phyloP scores from a whole-genome alignment of 2,329 filamentous ascomycete species.

The Cladosporium velox region DNA sequence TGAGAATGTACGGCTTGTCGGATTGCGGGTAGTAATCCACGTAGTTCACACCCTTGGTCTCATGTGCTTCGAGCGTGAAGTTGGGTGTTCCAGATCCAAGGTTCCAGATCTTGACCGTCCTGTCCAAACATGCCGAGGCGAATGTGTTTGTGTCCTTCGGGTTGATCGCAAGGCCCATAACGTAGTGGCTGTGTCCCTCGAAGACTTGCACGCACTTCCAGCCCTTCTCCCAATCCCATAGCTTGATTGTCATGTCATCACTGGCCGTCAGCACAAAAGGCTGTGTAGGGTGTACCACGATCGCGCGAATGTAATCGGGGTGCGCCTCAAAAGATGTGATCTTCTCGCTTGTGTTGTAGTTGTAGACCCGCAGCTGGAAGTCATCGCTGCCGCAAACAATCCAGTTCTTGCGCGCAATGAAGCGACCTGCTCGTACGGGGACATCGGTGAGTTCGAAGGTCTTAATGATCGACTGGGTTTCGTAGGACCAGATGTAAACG shows the following conservation, averaged over 20 bases:
- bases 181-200: conserved; percentile 94
- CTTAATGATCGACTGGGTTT: conserved; percentile 95
- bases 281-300: conserved; percentile 91
- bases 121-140: conserved; percentile 83
- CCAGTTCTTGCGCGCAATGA: conserved; percentile 98
- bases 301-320: conserved; percentile 96
- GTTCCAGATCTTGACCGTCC: conserved; percentile 98
- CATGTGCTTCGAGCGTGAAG: conserved; percentile 94
- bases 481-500: conserved; percentile 99
- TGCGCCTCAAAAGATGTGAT: conserved; percentile 96
- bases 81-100: conserved; percentile 91
- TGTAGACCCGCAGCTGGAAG: conserved; percentile 88
- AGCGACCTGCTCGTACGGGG: conserved; percentile 92
- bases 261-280: conserved; percentile 94
- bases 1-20: conserved; percentile 83
- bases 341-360: conserved; percentile 99
- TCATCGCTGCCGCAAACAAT: conserved; percentile 74
- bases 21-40: conserved; percentile 80
- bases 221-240: conserved; percentile 98
- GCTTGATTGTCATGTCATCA: conserved; percentile 97
- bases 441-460: conserved; percentile 99
- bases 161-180: conserved; percentile 96
- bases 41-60: conserved; percentile 96
- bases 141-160: conserved; percentile 77
- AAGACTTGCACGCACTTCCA: conserved; percentile 99